phyloP scores from a whole-genome alignment of 2,329 filamentous ascomycete genomes.

The Fusarium setosum region DNA sequence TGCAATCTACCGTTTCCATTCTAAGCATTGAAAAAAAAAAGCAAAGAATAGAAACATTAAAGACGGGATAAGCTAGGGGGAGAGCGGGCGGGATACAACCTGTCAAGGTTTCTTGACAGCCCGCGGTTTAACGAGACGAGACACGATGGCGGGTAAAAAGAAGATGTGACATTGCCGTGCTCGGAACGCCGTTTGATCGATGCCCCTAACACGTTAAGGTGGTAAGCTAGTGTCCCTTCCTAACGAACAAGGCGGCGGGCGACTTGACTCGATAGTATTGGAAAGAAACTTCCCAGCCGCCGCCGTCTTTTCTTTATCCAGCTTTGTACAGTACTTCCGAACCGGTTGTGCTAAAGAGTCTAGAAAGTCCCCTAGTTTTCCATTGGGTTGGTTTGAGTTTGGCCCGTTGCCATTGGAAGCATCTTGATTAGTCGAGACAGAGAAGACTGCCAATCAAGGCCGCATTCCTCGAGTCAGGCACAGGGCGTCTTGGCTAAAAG shows the following conservation, averaged over 20 bases:
- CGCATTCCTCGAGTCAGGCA: constrained; percentile 34
- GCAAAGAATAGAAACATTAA: too few relatives aligned
- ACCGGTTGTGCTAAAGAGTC: background rate
- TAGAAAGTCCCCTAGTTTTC: background rate
- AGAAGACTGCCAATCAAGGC: background rate
- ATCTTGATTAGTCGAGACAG: background rate
- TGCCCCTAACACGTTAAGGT: background rate
- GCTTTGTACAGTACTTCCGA: constrained; percentile 5
- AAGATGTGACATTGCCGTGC: constrained; percentile 20
- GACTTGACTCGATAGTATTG: constrained; percentile 4
- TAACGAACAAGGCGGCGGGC: too few relatives aligned
- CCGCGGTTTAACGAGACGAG: too few relatives aligned
- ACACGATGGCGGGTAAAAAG: too few relatives aligned
- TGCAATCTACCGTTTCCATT: too few relatives aligned
- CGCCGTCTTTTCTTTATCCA: background rate
- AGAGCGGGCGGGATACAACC: too few relatives aligned
- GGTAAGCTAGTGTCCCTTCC: too few relatives aligned
- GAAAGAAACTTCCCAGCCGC: background rate
- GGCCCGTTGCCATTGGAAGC: background rate
- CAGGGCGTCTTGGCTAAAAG: background rate
- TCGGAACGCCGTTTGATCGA: constrained; percentile 19
- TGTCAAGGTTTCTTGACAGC: too few relatives aligned
- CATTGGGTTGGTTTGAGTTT: constrained; percentile 9
- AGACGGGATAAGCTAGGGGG: too few relatives aligned
- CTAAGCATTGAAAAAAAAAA: too few relatives aligned